Evolutionary conservation across 176 grass and related monocot genomes (phyloP).

Genomic region (Rhynchospora pubera): DNA sequence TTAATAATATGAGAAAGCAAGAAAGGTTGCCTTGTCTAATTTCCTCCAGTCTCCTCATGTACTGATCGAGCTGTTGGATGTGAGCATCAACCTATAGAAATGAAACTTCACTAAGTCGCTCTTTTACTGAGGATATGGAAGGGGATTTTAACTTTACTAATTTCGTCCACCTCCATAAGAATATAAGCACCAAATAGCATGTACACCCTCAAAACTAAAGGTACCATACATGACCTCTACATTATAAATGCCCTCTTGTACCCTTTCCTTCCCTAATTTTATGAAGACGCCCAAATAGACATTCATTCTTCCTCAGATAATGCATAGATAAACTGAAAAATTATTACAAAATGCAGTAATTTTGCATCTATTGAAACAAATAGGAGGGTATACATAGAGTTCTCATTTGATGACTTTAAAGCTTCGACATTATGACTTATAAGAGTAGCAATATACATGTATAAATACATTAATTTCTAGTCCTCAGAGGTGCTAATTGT

Average conservation of each 20-base stretch:
- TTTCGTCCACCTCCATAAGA: not conserved
- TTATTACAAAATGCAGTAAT: not conserved
- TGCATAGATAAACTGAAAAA: not conserved
- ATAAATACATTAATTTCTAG: not conserved
- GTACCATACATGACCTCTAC: not conserved
- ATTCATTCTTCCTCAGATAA: not conserved
- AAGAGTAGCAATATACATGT: not conserved
- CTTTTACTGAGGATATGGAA: constrained; percentile 15
- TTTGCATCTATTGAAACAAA: no score
- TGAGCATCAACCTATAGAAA: constrained; percentile 90
- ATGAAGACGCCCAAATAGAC: not conserved
- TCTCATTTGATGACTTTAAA: not conserved
- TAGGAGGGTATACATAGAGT: not conserved
- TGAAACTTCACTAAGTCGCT: constrained; percentile 15
- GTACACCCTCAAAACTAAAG: not conserved
- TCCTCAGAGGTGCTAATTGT: not conserved
- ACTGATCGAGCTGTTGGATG: constrained; percentile 94
- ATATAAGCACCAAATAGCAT: not conserved
- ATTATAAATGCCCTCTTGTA: not conserved
- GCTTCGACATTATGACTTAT: not conserved
- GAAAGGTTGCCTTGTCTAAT: constrained; percentile 52
- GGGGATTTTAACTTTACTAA: constrained; percentile 3
- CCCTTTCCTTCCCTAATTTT: not conserved
- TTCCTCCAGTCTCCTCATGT: constrained; percentile 93
- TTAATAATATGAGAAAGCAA: not conserved